These are phyloP conservation scores for Ascochyta clinopodiicola DNA, from an alignment of 2,329 filamentous ascomycete genomes.

Conservation along the genomic window DNA sequence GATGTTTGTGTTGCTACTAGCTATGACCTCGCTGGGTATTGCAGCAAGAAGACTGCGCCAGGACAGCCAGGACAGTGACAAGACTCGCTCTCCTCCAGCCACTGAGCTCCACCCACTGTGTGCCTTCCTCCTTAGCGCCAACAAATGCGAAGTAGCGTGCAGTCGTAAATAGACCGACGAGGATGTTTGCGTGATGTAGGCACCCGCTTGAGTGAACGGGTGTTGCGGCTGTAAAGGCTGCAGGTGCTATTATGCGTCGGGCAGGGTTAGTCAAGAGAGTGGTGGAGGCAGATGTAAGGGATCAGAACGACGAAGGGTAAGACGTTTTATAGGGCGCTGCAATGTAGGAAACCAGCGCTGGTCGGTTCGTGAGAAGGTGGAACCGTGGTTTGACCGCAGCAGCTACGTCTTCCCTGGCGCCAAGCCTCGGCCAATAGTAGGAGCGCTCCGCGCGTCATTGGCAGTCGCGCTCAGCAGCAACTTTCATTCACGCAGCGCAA, in stretches of 20 bases:
- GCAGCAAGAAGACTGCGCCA: constrained; percentile 41
- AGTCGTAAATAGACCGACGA: constrained; percentile 21
- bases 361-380: background rate
- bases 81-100: constrained; percentile 43
- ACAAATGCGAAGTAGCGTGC: constrained; percentile 27
- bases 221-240: constrained; percentile 8
- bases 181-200: constrained; percentile 14
- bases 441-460: constrained; percentile 29
- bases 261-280: constrained; percentile 6
- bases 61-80: constrained; percentile 43
- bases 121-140: constrained; percentile 42
- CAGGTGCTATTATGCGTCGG: constrained; percentile 9
- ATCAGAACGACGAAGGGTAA: background rate
- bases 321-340: background rate
- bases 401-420: constrained; percentile 10
- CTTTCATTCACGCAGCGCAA: constrained; percentile 19
- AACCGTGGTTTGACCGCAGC: constrained; percentile 1
- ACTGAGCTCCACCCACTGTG: constrained; percentile 41
- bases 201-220: constrained; percentile 8
- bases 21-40: constrained; percentile 50
- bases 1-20: constrained; percentile 58
- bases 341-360: background rate
- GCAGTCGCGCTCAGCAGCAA: constrained; percentile 26
- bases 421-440: constrained; percentile 24
- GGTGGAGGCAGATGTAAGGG: background rate